Evolutionary conservation across 2,329 filamentous ascomycete species (phyloP).

Genomic region (Xylariaceae sp.): DNA sequence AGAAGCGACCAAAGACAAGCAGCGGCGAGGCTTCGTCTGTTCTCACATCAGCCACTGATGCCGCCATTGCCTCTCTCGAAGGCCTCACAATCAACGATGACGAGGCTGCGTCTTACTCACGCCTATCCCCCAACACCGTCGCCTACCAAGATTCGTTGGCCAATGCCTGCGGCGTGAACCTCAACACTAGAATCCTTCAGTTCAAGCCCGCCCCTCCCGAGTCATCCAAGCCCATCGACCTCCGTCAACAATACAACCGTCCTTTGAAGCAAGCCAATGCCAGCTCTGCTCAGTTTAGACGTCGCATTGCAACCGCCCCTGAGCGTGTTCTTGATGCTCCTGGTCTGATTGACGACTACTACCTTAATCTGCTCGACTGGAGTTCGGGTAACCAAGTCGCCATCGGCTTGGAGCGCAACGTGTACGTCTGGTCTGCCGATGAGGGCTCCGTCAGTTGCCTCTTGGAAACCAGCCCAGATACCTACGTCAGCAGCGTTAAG

Average conservation of each 20-base stretch:
- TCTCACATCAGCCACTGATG: constrained; percentile 74
- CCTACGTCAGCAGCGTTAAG: constrained; percentile 96
- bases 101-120: constrained; percentile 64
- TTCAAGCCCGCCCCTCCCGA: constrained; percentile 99
- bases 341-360: constrained; percentile 96
- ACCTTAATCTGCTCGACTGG: constrained; percentile 98
- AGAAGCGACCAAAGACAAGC: constrained; percentile 69
- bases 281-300: constrained; percentile 78
- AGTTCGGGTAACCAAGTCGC: constrained; percentile 96
- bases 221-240: constrained; percentile 96
- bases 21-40: constrained; percentile 68
- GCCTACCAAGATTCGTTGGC: constrained; percentile 92
- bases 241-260: constrained; percentile 96
- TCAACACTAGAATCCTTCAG: constrained; percentile 92
- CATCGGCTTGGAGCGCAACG: constrained; percentile 92
- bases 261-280: constrained; percentile 76
- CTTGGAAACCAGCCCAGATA: constrained; percentile 82
- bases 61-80: constrained; percentile 75
- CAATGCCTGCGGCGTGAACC: constrained; percentile 83
- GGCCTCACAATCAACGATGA: constrained; percentile 71
- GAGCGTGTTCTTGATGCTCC: constrained; percentile 96
- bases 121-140: constrained; percentile 79
- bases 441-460: constrained; percentile 85
- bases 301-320: constrained; percentile 88
- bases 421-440: constrained; percentile 98